Base-by-base conservation (phyloP, 768 basidiomycete genomes). In the Boletus rubescentipes region DNA sequence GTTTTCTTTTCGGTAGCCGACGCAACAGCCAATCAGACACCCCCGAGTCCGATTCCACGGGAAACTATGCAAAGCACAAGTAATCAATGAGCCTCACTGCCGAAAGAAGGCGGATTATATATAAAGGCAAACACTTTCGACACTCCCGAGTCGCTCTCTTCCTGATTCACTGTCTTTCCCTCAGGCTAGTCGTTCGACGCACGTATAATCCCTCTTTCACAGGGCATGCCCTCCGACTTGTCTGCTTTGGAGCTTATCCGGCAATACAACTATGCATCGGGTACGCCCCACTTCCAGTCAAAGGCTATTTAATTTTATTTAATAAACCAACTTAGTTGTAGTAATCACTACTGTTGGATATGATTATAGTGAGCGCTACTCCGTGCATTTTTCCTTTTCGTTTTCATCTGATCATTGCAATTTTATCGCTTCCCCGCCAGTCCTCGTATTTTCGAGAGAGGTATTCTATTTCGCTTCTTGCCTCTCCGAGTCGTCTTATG, bases 391-490 rank as follows among this genome's bases (percentile, higher is more conserved):
- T 23, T 15, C n/a, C n/a, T n/a, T n/a, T n/a, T 36, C 20, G 2
- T 31, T 49, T 21, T 23, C 14, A 31, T 43, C n/a, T 49, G 23
- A 39, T 10, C 8, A 41, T 18, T n/a, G 0, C n/a, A n/a, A n/a
- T n/a, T n/a, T n/a, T n/a, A n/a, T n/a, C 23, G 18, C 23, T 15
- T 8, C 2, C 7, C 12, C n/a, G 12, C 10, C 12, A 60, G 59
- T 55, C 26, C 59, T 60, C 36, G 59, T 48, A 4, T 38, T 60
- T 34, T 15, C 52, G 5, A 31, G 42, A 39, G 53, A 59, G 45
- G 57, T 48, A 8, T 20, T 34, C 11, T n/a, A 11, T 11, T n/a
- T n/a, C 2, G 5, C 9, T 15, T 16, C 3, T 16, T 12, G 2
- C 16, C 18, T n/a, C n/a, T n/a, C 23, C 14, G 35, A 9, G 5